Conservation (phyloP, 257 asterid genomes). For the Capsicum rhomboideum region DNA sequence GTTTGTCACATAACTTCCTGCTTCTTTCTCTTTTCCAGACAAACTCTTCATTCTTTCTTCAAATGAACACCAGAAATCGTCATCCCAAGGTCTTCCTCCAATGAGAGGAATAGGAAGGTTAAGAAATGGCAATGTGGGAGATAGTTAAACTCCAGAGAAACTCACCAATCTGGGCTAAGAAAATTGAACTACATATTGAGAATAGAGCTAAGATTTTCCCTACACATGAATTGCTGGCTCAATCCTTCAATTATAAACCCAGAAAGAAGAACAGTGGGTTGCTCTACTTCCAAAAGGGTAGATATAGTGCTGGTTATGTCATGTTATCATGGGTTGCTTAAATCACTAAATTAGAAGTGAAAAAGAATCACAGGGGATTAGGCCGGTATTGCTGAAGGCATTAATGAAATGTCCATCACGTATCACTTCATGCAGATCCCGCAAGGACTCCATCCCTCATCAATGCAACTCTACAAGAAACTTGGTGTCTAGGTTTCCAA, state of each 20-base stretch:
- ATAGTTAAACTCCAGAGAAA: constrained; percentile 41
- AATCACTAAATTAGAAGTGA: constrained; percentile 67
- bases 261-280: constrained; percentile 56
- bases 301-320: constrained; percentile 64
- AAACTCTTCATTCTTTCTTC: not conserved
- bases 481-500: not conserved
- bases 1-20: not conserved
- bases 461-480: not conserved
- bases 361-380: not conserved
- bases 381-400: not conserved
- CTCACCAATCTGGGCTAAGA: constrained; percentile 33
- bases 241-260: constrained; percentile 52
- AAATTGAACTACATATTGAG: constrained; percentile 54
- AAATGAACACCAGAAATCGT: not conserved
- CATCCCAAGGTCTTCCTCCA: not conserved
- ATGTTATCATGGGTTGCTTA: constrained; percentile 76
- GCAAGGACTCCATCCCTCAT: not conserved
- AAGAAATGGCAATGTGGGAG: constrained; percentile 4
- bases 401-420: not conserved
- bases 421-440: not conserved
- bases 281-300: constrained; percentile 35
- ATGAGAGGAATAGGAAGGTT: not conserved
- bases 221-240: constrained; percentile 71
- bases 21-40: not conserved
- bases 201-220: constrained; percentile 73